phyloP scores from a whole-genome alignment of 2,329 filamentous ascomycete species.

The Monosporascus sp. region DNA sequence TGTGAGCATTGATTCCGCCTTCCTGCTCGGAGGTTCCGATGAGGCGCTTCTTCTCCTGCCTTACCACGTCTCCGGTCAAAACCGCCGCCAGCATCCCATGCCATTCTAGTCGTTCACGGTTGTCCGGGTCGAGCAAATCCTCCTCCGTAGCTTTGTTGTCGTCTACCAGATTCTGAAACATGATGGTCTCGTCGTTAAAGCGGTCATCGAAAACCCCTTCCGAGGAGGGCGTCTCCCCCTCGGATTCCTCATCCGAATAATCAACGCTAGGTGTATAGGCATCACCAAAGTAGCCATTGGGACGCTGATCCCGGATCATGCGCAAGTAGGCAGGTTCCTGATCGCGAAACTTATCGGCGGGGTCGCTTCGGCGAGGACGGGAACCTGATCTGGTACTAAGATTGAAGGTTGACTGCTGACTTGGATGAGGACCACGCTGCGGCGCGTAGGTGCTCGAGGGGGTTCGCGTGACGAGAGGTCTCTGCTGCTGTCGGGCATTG shows the following conservation, averaged over 20 bases:
- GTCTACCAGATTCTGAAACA: conserved; percentile 66
- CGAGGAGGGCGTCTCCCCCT: conserved; percentile 84
- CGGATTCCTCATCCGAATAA: conserved; percentile 74
- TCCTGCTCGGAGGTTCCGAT: conserved; percentile 67
- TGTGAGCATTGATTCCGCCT: conserved; percentile 59
- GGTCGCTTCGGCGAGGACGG: conserved; percentile 46
- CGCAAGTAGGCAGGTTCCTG: conserved; percentile 96
- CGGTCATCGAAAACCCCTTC: conserved; percentile 80
- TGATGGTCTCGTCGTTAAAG: conserved; percentile 85
- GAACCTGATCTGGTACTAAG: conserved; percentile 35
- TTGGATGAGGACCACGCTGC: conserved; percentile 44
- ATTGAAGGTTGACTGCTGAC: conserved; percentile 32
- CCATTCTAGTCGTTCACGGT: conserved; percentile 90
- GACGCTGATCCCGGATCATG: conserved; percentile 63
- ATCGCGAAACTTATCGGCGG: conserved; percentile 53
- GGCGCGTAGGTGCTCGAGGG: conserved; percentile 78
- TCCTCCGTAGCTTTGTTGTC: conserved; percentile 88
- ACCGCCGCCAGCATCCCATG: conserved; percentile 97
- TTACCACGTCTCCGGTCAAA: conserved; percentile 91
- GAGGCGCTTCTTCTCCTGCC: conserved; percentile 93
- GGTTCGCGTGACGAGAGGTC: conserved; percentile 63
- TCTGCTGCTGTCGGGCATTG: conserved; percentile 55
- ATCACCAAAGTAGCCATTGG: conserved; percentile 65
- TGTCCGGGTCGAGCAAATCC: conserved; percentile 81
- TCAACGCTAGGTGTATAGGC: conserved; percentile 63